Conservation (phyloP, 1,284 basidiomycete genomes). For the Pascua guehoae region DNA sequence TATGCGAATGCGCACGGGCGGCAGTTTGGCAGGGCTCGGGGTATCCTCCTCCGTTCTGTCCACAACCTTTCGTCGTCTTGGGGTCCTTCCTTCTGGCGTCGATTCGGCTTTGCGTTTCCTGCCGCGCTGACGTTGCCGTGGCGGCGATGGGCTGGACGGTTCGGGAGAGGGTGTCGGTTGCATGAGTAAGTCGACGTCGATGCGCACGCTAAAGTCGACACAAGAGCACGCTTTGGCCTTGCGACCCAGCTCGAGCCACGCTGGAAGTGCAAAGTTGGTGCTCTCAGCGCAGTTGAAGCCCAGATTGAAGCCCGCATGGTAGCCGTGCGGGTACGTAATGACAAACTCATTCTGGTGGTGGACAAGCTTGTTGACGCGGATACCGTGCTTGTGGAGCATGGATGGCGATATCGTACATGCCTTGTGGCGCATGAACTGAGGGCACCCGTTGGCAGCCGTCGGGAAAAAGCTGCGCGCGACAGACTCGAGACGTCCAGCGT, state of each 20-base stretch:
- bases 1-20: conserved; percentile 4
- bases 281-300: conserved; percentile 98
- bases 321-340: conserved; percentile 89
- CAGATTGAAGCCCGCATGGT: conserved; percentile 95
- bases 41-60: conserved; percentile 2
- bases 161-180: conserved; percentile 48
- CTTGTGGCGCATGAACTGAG: conserved; percentile 95
- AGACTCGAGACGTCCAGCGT: conserved; percentile 71
- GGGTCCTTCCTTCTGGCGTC: background rate
- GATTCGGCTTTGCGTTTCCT: conserved; percentile 3
- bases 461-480: conserved; percentile 69
- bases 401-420: conserved; percentile 90
- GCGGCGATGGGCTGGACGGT: too few relatives aligned
- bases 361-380: conserved; percentile 80
- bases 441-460: conserved; percentile 73
- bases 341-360: conserved; percentile 92
- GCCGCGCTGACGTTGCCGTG: too few relatives aligned
- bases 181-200: conserved; percentile 79
- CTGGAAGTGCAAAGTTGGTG: conserved; percentile 94
- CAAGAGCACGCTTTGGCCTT: conserved; percentile 79
- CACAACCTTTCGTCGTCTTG: background rate
- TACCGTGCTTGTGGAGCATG: conserved; percentile 71
- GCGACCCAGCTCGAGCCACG: conserved; percentile 85
- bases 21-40: background rate
- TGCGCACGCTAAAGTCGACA: conserved; percentile 79